These are phyloP conservation scores for Chaetomium fimeti DNA, from an alignment of 495 filamentous ascomycete species.

Conservation along the genomic window DNA sequence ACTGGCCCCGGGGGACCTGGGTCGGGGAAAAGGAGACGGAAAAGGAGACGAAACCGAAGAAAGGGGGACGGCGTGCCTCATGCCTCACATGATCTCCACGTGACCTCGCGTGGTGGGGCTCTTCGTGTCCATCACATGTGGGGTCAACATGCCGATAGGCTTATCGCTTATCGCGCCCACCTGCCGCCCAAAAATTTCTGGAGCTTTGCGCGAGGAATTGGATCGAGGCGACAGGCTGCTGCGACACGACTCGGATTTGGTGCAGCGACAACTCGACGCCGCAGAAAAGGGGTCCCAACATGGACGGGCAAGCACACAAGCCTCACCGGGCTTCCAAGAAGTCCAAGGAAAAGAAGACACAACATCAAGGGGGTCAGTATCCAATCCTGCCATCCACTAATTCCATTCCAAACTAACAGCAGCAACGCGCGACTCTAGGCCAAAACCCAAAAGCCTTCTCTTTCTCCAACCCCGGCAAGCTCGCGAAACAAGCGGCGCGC, in stretches of 20 bases:
- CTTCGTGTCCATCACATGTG: neutral
- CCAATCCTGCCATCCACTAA: neutral
- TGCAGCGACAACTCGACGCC: slow-evolving; percentile 7
- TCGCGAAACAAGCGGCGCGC: slow-evolving; percentile 78
- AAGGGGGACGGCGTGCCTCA: too few relatives aligned
- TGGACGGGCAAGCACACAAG: slow-evolving; percentile 84
- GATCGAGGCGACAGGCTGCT: slow-evolving; percentile 1
- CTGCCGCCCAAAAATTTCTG: slow-evolving; percentile 36
- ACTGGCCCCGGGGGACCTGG: too few relatives aligned
- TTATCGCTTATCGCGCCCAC: slow-evolving; percentile 18
- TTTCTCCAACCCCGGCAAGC: slow-evolving; percentile 78
- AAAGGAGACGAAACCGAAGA: too few relatives aligned
- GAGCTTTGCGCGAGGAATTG: slow-evolving; percentile 24
- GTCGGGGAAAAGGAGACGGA: too few relatives aligned
- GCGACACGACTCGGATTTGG: slow-evolving; percentile 18
- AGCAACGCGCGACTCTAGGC: slow-evolving; percentile 45
- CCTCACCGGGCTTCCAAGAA: slow-evolving; percentile 81
- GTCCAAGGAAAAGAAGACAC: slow-evolving; percentile 88
- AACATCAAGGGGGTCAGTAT: slow-evolving; percentile 37
- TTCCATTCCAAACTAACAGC: neutral
- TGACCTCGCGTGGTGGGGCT: slow-evolving; percentile 13
- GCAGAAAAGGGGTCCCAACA: slow-evolving; percentile 37
- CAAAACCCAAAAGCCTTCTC: slow-evolving; percentile 91
- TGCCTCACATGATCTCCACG: neutral
- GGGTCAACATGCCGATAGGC: slow-evolving; percentile 23